A percentile compares a stretch with the other conserved stretches of the same genome.
Evolutionary conservation across 352 stramenopile species (phyloP).

Genomic region (Globisporangium mamillatum): DNA sequence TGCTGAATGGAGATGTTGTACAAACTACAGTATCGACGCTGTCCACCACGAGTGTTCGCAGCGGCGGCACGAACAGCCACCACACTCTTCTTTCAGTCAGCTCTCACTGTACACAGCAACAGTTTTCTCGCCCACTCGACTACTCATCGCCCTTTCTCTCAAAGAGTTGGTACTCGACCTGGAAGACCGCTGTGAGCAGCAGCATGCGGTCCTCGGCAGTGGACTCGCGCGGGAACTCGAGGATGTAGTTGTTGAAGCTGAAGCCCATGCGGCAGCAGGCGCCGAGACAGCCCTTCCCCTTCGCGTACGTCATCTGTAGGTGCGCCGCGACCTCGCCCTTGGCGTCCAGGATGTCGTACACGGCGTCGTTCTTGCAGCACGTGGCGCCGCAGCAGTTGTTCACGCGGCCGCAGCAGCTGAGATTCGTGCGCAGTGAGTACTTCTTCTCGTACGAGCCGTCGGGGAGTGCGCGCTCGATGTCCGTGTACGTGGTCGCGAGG

Average conservation of each 20-base stretch:
- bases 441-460: slow-evolving; percentile 53
- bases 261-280: slow-evolving; percentile 38
- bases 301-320: slow-evolving; percentile 53
- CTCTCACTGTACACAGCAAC: neutral
- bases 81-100: neutral
- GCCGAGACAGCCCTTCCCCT: slow-evolving; percentile 17
- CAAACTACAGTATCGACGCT: too few species aligned
- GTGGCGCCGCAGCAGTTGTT: slow-evolving; percentile 74
- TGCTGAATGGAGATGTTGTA: too few species aligned
- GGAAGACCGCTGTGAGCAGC: slow-evolving; percentile 54
- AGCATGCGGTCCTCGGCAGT: slow-evolving; percentile 52
- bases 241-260: slow-evolving; percentile 55
- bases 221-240: slow-evolving; percentile 57
- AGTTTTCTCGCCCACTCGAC: neutral
- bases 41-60: too few species aligned
- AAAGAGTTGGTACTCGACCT: slow-evolving; percentile 62
- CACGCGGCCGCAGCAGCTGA: slow-evolving; percentile 50
- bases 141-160: slow-evolving; percentile 26
- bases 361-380: slow-evolving; percentile 58
- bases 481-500: slow-evolving; percentile 58
- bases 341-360: slow-evolving; percentile 64
- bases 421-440: slow-evolving; percentile 53
- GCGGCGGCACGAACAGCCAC: too few species aligned
- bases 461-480: slow-evolving; percentile 50
- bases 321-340: slow-evolving; percentile 50